A percentile compares a stretch with the other conserved stretches of the same genome.
Conservation (phyloP, 208 protist genomes). For the Herpetomonas tarakana region DNA sequence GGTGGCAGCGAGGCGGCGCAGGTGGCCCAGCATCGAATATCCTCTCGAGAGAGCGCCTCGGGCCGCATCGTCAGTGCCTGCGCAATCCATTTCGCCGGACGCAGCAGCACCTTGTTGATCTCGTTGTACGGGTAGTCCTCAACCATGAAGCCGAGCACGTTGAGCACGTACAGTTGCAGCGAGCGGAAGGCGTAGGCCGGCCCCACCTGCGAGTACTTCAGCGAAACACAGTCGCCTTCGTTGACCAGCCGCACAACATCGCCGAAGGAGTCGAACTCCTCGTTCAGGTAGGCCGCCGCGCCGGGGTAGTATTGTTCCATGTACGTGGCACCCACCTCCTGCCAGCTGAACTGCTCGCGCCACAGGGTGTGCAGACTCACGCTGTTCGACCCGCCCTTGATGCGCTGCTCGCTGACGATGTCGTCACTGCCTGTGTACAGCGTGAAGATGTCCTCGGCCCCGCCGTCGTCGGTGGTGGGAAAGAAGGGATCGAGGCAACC, state of each 20-base stretch:
- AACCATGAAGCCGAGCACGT: conserved; percentile 77
- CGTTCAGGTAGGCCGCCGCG: conserved; percentile 55
- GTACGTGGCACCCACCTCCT: conserved; percentile 54
- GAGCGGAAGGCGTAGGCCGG: conserved; percentile 71
- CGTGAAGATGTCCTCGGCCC: conserved; percentile 31
- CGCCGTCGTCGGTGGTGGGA: background rate
- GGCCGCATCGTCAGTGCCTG: conserved; percentile 78
- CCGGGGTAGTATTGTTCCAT: conserved; percentile 90
- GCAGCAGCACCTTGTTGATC: conserved; percentile 82
- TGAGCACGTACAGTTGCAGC: conserved; percentile 76
- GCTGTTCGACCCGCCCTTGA: conserved; percentile 31
- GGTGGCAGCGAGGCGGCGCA: conserved; percentile 8
- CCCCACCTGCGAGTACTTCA: conserved; percentile 37
- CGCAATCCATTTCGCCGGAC: conserved; percentile 72
- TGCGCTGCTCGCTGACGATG: conserved; percentile 72
- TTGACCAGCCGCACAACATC: conserved; percentile 52
- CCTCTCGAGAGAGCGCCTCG: conserved; percentile 52
- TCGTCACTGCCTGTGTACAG: conserved; percentile 56
- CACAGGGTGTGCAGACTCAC: conserved; percentile 40
- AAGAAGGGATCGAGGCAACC: background rate
- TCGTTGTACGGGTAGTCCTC: conserved; percentile 83
- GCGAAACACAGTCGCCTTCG: conserved; percentile 58
- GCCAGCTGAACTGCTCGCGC: conserved; percentile 69
- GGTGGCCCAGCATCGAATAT: conserved; percentile 27
- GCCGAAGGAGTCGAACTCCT: conserved; percentile 66